Evolutionary conservation across 2,329 filamentous ascomycete genomes (phyloP).

Genomic region (Fusarium brachygibbosum): DNA sequence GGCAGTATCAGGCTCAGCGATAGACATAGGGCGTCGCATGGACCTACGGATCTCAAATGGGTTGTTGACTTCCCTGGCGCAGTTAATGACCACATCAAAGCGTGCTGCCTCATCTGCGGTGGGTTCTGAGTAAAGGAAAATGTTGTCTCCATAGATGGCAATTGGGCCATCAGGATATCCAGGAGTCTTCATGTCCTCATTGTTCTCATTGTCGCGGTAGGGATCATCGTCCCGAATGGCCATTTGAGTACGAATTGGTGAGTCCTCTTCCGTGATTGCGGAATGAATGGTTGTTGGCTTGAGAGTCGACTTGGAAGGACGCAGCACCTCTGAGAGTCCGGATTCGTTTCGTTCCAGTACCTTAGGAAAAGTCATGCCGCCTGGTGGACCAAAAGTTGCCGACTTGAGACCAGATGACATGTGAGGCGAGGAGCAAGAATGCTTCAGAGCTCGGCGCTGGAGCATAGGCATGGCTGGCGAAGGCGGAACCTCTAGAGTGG

Average conservation of each 20-base stretch:
- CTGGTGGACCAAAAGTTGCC: conserved; percentile 70
- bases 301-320: conserved; percentile 63
- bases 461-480: conserved; percentile 71
- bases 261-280: conserved; percentile 67
- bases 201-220: conserved; percentile 76
- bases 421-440: conserved; percentile 76
- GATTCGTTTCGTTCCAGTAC: conserved; percentile 71
- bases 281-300: conserved; percentile 56
- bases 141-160: conserved; percentile 82
- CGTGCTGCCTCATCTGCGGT: conserved; percentile 80
- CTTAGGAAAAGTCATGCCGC: conserved; percentile 75
- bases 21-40: conserved; percentile 50
- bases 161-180: conserved; percentile 87
- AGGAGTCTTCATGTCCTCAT: conserved; percentile 83
- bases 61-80: conserved; percentile 84
- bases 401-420: conserved; percentile 72
- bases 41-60: conserved; percentile 68
- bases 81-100: conserved; percentile 88
- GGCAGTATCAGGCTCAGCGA: conserved; percentile 66
- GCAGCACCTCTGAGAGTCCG: conserved; percentile 70
- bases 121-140: conserved; percentile 85
- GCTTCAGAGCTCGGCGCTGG: conserved; percentile 73
- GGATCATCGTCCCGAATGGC: conserved; percentile 71
- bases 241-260: conserved; percentile 71
- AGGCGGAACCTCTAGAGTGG: conserved; percentile 66